These are phyloP conservation scores for Gonium pectorale DNA, from an alignment of 139 green algal species.

Conservation along the genomic window DNA sequence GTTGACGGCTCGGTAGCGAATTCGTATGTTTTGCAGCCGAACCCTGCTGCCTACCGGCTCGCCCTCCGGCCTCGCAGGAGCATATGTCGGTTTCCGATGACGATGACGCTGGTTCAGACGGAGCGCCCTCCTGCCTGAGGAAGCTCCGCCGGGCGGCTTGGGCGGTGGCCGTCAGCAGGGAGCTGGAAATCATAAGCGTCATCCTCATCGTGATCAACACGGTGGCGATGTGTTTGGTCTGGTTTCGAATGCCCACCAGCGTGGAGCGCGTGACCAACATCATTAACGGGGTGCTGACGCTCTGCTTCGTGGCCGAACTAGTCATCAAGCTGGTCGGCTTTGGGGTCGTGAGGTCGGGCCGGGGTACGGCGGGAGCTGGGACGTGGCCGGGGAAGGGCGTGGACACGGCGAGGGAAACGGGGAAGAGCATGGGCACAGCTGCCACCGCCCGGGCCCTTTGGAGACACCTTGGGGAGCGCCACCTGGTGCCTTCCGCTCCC, in stretches of 20 bases:
- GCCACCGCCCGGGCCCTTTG: too few relatives aligned
- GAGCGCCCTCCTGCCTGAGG: background rate
- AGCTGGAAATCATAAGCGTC: conserved; percentile 18
- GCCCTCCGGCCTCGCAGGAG: background rate
- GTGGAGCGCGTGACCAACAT: conserved; percentile 43
- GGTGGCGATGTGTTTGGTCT: conserved; percentile 48
- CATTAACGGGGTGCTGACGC: conserved; percentile 69
- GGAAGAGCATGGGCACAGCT: too few relatives aligned
- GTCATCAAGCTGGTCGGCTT: conserved; percentile 73
- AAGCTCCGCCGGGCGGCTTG: background rate
- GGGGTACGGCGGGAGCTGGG: too few relatives aligned
- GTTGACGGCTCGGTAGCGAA: too few relatives aligned
- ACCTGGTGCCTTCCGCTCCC: too few relatives aligned
- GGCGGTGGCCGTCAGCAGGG: background rate
- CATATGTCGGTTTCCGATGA: background rate
- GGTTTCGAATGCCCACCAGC: conserved; percentile 55
- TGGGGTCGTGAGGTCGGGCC: conserved; percentile 50
- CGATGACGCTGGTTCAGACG: background rate
- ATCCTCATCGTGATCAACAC: conserved; percentile 54
- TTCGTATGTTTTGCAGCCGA: too few relatives aligned
- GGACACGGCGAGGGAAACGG: too few relatives aligned
- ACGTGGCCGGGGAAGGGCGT: too few relatives aligned
- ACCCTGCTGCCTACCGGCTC: too few relatives aligned
- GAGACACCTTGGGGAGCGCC: too few relatives aligned
- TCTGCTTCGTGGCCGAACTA: conserved; percentile 67